Base-by-base conservation (phyloP, 2,329 filamentous ascomycete species). In the Nemania sp. region DNA sequence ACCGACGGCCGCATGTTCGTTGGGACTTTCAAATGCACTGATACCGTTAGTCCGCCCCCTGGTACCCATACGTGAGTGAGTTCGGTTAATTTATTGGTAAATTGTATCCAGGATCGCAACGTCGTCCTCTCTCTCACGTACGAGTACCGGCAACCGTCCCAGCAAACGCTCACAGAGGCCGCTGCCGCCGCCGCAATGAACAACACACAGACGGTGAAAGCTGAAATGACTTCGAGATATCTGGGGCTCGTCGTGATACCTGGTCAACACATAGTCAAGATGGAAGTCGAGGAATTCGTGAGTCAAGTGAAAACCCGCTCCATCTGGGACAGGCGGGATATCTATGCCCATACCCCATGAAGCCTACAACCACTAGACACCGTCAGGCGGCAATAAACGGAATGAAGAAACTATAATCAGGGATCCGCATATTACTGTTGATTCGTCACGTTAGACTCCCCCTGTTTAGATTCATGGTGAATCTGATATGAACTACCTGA, bases 11-110 rank as follows among this genome's bases (percentile, higher is more conserved):
- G 95, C 62, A 87, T 97, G 74, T 99, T 98, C 75, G 86, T 92
- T 57, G 95, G 95, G 18, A 83, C 87, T 65, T 90, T 99, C 78
- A 97, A 96, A 77, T 99, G 95, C 79, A 97, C 93, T 32, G 95
- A 99, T 79, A 87, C 90, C 61, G 92, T 96, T 78, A 54, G 48
- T 59, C 35, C 49, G 47, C 21, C 29, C 37, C n/a, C 15, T 29
- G 35, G 45, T 60, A 29, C 29, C 43, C 59, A 21, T 25, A 32
- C 48, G 25, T 21, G 7, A 49, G 25, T 35, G 32, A 13, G 17
- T 32, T 57, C 56, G 15, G 12, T 17, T 32, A 18, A 37, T 42
- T 54, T 13, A 40, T 40, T 37, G 15, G 45, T 39, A n/a, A 42
- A 55, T 32, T 21, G 3, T 25, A 25, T n/a, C 53, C 68, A 96